phyloP scores from a whole-genome alignment of 2,329 filamentous ascomycete genomes.

The Ramularia endophylla region DNA sequence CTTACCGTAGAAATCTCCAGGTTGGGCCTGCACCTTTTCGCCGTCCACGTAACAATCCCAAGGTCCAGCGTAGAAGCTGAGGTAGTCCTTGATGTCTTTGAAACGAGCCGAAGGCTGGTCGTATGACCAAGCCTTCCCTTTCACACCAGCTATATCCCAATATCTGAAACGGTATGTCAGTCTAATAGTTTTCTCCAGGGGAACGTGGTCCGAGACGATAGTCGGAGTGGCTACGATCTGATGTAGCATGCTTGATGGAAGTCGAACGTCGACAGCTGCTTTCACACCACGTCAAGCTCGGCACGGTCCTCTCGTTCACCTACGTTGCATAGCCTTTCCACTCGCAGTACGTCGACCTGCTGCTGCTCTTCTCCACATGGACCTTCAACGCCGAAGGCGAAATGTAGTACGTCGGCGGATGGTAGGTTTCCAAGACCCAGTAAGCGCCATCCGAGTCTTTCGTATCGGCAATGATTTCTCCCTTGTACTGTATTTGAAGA shows the following conservation, averaged over 20 bases:
- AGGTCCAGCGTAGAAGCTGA: constrained; percentile 56
- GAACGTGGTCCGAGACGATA: too few relatives aligned
- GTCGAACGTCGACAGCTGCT: constrained; percentile 17
- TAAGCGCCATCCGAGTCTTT: constrained; percentile 42
- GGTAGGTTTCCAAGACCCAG: constrained; percentile 59
- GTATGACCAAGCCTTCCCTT: constrained; percentile 55
- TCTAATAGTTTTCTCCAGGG: too few relatives aligned
- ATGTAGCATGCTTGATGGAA: too few relatives aligned
- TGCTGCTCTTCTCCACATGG: constrained; percentile 42
- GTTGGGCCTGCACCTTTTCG: constrained; percentile 54
- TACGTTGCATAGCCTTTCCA: constrained; percentile 59
- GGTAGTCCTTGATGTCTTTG: constrained; percentile 48
- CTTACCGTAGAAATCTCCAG: constrained; percentile 55
- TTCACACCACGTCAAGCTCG: constrained; percentile 36
- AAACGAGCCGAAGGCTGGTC: constrained; percentile 49
- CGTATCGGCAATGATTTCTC: constrained; percentile 52
- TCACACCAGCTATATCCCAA: constrained; percentile 35
- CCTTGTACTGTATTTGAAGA: constrained; percentile 51
- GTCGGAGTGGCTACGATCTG: too few relatives aligned
- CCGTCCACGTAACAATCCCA: constrained; percentile 60
- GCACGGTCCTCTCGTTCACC: constrained; percentile 21
- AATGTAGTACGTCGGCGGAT: constrained; percentile 59
- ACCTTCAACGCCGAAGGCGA: constrained; percentile 47
- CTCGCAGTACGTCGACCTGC: constrained; percentile 48
- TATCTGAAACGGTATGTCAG: constrained; percentile 20